phyloP scores from a whole-genome alignment of 192 early-diverging fungal genomes.

The Physocladia obscura region DNA sequence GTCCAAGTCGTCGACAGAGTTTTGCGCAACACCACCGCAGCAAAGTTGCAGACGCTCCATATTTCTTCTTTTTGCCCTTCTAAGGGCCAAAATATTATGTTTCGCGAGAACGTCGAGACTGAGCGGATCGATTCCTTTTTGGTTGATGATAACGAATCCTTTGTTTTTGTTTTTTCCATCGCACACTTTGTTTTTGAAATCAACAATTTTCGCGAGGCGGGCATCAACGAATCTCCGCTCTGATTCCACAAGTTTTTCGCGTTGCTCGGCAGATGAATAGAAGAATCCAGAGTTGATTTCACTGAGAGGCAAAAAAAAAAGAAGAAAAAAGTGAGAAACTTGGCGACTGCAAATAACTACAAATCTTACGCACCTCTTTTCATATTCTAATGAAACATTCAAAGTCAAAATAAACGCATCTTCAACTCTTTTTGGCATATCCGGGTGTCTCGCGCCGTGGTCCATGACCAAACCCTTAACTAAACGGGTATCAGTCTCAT shows the following conservation, averaged over 20 bases:
- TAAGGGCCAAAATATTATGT: slow-evolving; percentile 89
- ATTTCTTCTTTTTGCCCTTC: slow-evolving; percentile 97
- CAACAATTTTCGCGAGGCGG: slow-evolving; percentile 90
- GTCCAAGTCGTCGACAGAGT: slow-evolving; percentile 95
- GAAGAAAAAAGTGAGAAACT: neutral
- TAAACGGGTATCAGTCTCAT: slow-evolving; percentile 92
- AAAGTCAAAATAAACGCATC: slow-evolving; percentile 90
- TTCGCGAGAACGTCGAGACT: slow-evolving; percentile 95
- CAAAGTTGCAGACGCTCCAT: slow-evolving; percentile 97
- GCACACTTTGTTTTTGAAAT: slow-evolving; percentile 96
- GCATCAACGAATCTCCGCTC: slow-evolving; percentile 95
- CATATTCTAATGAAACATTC: slow-evolving; percentile 98
- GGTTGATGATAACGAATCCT: slow-evolving; percentile 96
- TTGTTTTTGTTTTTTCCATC: slow-evolving; percentile 72
- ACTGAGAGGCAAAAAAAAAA: slow-evolving; percentile 27
- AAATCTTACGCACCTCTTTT: slow-evolving; percentile 74
- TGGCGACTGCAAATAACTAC: no score
- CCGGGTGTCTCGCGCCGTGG: slow-evolving; percentile 98
- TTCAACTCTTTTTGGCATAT: slow-evolving; percentile 94
- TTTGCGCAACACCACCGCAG: slow-evolving; percentile 93
- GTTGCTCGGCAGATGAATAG: slow-evolving; percentile 96
- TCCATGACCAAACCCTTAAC: slow-evolving; percentile 95
- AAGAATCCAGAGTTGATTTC: slow-evolving; percentile 99
- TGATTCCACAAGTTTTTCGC: slow-evolving; percentile 96
- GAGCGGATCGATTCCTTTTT: slow-evolving; percentile 98